Conservation (phyloP, 2,329 filamentous ascomycete species). For the Metarhizium rileyi region DNA sequence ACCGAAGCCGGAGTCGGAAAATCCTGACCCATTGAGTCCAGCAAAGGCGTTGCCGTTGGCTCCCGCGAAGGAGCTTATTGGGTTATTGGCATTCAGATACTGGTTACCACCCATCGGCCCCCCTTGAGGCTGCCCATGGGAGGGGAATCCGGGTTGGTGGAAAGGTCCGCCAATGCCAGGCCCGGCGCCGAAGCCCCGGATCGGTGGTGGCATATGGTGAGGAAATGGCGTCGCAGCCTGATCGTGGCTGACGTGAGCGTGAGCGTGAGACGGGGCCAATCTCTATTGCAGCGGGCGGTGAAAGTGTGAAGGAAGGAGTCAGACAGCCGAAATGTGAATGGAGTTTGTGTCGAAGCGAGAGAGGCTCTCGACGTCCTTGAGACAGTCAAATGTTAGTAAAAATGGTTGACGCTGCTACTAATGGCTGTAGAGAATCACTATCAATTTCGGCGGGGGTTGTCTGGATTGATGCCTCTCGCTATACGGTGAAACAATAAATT, state of each 20-base stretch:
- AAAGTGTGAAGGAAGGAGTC: background rate
- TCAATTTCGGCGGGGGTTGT: background rate
- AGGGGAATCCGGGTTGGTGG: slow-evolving; percentile 41
- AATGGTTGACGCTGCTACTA: background rate
- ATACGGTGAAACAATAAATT: too few relatives aligned
- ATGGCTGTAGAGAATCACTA: background rate
- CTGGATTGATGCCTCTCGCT: background rate
- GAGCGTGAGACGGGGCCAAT: background rate
- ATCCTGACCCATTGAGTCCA: slow-evolving; percentile 47
- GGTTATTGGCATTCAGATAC: slow-evolving; percentile 60
- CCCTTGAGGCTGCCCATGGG: slow-evolving; percentile 40
- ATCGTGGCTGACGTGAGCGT: background rate
- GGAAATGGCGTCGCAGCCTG: background rate
- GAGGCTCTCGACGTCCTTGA: background rate
- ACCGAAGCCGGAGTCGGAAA: slow-evolving; percentile 62
- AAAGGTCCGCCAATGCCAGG: slow-evolving; percentile 29
- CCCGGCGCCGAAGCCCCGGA: slow-evolving; percentile 28
- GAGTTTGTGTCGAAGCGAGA: background rate
- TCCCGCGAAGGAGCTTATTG: slow-evolving; percentile 55
- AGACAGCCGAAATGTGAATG: background rate
- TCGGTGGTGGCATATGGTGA: slow-evolving; percentile 26
- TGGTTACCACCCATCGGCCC: slow-evolving; percentile 54
- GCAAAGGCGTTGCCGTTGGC: slow-evolving; percentile 47
- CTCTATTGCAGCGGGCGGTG: background rate
- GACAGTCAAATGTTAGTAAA: background rate